Evolutionary conservation across 2,329 filamentous ascomycete species (phyloP), one percentile per base, ranked within the genome.

Genomic region (Nemania diffusa): DNA sequence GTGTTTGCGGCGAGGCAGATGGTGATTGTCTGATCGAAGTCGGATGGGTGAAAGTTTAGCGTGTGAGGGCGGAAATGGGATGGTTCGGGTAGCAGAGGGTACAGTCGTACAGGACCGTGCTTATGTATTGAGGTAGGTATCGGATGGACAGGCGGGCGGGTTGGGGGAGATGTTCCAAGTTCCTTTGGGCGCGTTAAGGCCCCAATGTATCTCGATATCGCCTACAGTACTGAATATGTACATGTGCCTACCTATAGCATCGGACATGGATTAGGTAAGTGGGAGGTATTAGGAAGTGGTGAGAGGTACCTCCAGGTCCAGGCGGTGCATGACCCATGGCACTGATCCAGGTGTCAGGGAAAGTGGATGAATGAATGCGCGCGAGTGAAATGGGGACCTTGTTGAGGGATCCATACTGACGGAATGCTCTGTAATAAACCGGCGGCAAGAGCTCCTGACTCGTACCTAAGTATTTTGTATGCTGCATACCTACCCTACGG

Each of bases 381-480:
- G 9, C 40, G 11, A 22, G 52, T 42, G 51, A 32, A 32, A 53
- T 5, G 60, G 42, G 44, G 32, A 17, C 61, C 52, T 57, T 64
- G 57, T 50, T 32, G 2, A 37, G 24, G 46, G 52, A 55, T 53
- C 65, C 60, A 44, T 67, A 56, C 56, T 68, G 65, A 68, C 61
- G 65, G 65, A 61, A 68, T 68, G 61, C 22, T 52, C 34, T 50
- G 22, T 62, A 62, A 66, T 66, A 60, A 57, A 63, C 50, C 50
- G 55, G 64, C 64, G 64, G 58, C 59, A 66, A 62, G 20, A 37
- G 48, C 50, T 64, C 64, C 50, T 64, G 64, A 64, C 64, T 67
- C 60, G 64, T 52, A 64, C 32, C 20, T 40, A 42, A 26, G 15
- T 24, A n/a, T 17, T 29, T 6, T 26, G 9, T 3, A 50, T 48